Base-by-base conservation (phyloP, 495 filamentous ascomycete species). In the Staphylotrichum longicolle region DNA sequence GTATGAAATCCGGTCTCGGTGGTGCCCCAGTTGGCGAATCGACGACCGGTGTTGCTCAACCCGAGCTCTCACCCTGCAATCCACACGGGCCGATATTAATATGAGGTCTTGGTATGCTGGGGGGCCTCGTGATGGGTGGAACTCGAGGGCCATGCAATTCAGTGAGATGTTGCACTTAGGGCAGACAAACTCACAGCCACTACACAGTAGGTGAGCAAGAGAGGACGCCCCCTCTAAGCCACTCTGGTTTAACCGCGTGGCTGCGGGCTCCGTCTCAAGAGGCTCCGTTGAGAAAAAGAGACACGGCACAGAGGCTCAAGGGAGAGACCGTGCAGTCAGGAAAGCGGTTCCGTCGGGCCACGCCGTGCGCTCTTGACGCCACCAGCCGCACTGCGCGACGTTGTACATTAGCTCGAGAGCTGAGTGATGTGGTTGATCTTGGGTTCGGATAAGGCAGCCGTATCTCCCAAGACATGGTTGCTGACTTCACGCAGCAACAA, bases 11-110 rank as follows among this genome's bases (percentile, higher is more conserved):
- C 14, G 34, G 44, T 15, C 11, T 12, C 14, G 7, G 14, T 27
- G 37, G 9, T 27, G 14, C 39, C 14, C 35, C 35, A 47, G 35
- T 60, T 50, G 58, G 58, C 64, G 60, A 63, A 63, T 65, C 42
- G 57, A 41, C 51, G 54, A 34, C 41, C 53, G 34, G 48, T 60
- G 59, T 60, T 42, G 54, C 54, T 60, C 57, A 54, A 48, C 60
- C 49, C 40, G 41, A 47, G 6, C 51, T 54, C 41, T 52, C 52
- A 51, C 61, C 27, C 68, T 71, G 69, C 66, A 66, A 53, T 52
- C 58, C 54, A 48, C 61, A 52, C 69, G 67, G 69, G 58, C 61
- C 39, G 69, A 72, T 69, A 72, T 68, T 72, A 65, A 65, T 55
- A 66, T 66, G 69, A 66, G 63, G 62, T 27, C 54, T 55, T 59